These are phyloP conservation scores for Cercophora scortea DNA, from an alignment of 495 filamentous ascomycete genomes.

Conservation along the genomic window DNA sequence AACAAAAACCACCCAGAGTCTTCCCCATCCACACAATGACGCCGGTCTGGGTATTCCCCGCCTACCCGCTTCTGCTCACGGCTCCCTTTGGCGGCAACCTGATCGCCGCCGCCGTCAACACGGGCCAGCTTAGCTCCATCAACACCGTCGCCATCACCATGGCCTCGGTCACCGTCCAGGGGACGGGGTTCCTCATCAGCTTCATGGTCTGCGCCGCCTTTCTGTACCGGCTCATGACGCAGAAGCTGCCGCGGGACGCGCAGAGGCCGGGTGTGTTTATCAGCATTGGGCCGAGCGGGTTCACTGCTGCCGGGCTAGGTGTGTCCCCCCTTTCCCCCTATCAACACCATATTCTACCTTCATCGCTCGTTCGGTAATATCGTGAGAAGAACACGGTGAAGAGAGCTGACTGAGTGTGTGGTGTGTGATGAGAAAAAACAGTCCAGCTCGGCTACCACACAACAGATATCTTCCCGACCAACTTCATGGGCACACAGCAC, in stretches of 20 bases:
- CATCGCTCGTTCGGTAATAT: too few relatives aligned
- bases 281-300: conserved; percentile 69
- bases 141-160: conserved; percentile 58
- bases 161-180: conserved; percentile 66
- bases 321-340: background rate
- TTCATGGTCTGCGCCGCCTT: conserved; percentile 83
- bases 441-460: conserved; percentile 37
- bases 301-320: conserved; percentile 64
- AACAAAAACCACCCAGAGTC: conserved; percentile 15
- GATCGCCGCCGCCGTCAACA: conserved; percentile 34
- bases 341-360: too few relatives aligned
- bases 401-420: too few relatives aligned
- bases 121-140: conserved; percentile 28
- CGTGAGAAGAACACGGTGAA: too few relatives aligned
- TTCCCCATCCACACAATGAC: conserved; percentile 87
- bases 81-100: conserved; percentile 68
- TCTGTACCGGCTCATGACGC: conserved; percentile 84
- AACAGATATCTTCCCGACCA: conserved; percentile 28
- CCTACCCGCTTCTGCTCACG: conserved; percentile 74
- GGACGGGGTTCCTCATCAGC: conserved; percentile 76
- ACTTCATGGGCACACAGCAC: conserved; percentile 28
- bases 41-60: conserved; percentile 86
- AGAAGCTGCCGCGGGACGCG: conserved; percentile 72
- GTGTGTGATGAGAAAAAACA: too few relatives aligned
- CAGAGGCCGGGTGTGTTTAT: conserved; percentile 79